A percentile compares a stretch with the other conserved stretches of the same genome.
These are phyloP conservation scores for Roridomyces roridus DNA, from an alignment of 768 basidiomycete genomes.

Conservation along the genomic window DNA sequence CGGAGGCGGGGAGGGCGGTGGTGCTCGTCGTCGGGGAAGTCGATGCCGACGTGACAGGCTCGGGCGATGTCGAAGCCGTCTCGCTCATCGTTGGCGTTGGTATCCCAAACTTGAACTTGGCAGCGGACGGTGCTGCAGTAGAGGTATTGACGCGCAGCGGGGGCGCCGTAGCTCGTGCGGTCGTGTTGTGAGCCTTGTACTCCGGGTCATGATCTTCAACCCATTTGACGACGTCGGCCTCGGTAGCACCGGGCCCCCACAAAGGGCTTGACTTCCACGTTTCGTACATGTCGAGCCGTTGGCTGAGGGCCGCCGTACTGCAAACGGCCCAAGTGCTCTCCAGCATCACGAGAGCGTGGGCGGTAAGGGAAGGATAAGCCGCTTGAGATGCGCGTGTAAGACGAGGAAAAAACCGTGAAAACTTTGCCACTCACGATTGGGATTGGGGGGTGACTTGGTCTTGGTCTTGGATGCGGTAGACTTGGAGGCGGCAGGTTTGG, in stretches of 20 bases:
- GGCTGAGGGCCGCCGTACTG: not conserved
- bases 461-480: too few species aligned
- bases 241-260: not conserved
- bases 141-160: slow-evolving; percentile 7
- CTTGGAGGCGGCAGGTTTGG: too few species aligned
- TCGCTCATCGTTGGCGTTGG: slow-evolving; percentile 15
- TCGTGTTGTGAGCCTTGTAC: too few species aligned
- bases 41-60: not conserved
- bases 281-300: not conserved
- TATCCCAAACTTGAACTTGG: not conserved
- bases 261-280: not conserved
- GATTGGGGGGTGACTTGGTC: too few species aligned
- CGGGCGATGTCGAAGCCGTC: slow-evolving; percentile 8
- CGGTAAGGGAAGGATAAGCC: not conserved
- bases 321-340: not conserved
- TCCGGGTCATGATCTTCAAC: not conserved
- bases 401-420: not conserved
- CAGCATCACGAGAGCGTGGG: not conserved
- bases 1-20: not conserved
- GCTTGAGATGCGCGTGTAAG: not conserved
- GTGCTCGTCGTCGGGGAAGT: slow-evolving; percentile 2
- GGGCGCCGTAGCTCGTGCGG: too few species aligned
- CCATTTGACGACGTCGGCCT: not conserved
- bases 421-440: not conserved
- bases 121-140: not conserved